Evolutionary conservation across 1,284 basidiomycete species (phyloP).

Genomic region (Trametes versicolor): DNA sequence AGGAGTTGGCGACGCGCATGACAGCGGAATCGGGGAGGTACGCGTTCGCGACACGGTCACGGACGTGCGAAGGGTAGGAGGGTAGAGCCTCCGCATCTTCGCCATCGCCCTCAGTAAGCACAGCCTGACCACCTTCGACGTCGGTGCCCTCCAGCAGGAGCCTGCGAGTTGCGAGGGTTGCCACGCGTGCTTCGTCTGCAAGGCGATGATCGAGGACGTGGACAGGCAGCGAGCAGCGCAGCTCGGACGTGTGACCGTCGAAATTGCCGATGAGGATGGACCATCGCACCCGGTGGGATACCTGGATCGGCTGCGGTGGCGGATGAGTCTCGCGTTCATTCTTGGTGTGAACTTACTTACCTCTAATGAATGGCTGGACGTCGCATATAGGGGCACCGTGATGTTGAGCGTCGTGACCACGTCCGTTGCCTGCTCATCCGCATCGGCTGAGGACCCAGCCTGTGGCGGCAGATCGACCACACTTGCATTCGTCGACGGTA

Average conservation of each 20-base stretch:
- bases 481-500: conserved; percentile 21
- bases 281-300: conserved; percentile 82
- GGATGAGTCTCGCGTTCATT: conserved; percentile 6
- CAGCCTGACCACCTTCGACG: conserved; percentile 46
- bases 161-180: conserved; percentile 78
- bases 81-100: conserved; percentile 54
- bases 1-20: conserved; percentile 73
- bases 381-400: conserved; percentile 60
- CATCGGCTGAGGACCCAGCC: conserved; percentile 19
- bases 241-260: conserved; percentile 91
- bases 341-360: conserved; percentile 32
- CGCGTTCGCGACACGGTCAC: conserved; percentile 89
- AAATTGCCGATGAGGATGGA: conserved; percentile 81
- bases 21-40: conserved; percentile 70
- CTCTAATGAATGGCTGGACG: conserved; percentile 71
- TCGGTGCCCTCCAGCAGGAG: conserved; percentile 63
- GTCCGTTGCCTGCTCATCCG: conserved; percentile 48
- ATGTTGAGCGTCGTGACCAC: conserved; percentile 58
- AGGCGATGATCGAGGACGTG: conserved; percentile 81
- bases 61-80: conserved; percentile 90
- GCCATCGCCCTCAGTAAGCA: conserved; percentile 49
- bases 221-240: conserved; percentile 91
- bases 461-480: conserved; percentile 22
- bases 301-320: conserved; percentile 63
- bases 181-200: conserved; percentile 76